phyloP scores from a whole-genome alignment of 768 basidiomycete genomes.

The Lentinula detonsa region DNA sequence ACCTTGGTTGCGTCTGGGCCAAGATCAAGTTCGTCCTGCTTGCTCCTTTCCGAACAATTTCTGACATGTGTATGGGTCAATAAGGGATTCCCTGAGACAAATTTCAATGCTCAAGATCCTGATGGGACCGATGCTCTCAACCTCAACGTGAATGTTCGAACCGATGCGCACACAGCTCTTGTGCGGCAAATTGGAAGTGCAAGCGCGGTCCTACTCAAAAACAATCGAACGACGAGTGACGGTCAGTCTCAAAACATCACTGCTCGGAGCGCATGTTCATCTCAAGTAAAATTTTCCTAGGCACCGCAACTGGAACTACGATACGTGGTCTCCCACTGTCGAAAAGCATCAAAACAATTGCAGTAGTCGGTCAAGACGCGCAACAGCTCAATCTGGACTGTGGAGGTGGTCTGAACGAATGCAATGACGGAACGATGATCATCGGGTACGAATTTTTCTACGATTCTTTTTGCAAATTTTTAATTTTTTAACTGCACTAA shows the following conservation, averaged over 20 bases:
- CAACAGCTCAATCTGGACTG: constrained; percentile 41
- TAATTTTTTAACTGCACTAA: not conserved
- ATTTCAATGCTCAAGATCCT: constrained; percentile 37
- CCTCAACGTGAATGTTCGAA: constrained; percentile 36
- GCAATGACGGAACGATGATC: constrained; percentile 54
- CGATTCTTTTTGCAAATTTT: constrained; percentile 10
- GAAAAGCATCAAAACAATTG: constrained; percentile 47
- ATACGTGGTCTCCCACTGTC: constrained; percentile 37
- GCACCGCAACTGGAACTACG: constrained; percentile 21
- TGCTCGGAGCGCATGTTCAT: not conserved
- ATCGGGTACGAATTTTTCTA: constrained; percentile 40
- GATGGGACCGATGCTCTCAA: constrained; percentile 41
- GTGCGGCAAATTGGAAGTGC: constrained; percentile 59
- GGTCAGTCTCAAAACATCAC: constrained; percentile 12
- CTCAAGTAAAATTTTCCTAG: not conserved
- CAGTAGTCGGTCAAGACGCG: constrained; percentile 56
- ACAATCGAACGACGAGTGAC: constrained; percentile 35
- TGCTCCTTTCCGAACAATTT: not conserved
- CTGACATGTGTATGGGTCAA: not conserved
- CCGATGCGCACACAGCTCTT: constrained; percentile 39
- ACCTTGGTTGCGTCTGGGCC: constrained; percentile 40
- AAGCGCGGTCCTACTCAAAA: constrained; percentile 67
- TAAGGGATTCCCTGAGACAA: constrained; percentile 33
- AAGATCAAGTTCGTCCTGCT: constrained; percentile 31
- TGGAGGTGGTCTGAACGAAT: constrained; percentile 45